Evolutionary conservation across 2,329 filamentous ascomycete genomes (phyloP), one percentile per base, ranked within the genome.

Genomic region (Fusarium denticulatum): DNA sequence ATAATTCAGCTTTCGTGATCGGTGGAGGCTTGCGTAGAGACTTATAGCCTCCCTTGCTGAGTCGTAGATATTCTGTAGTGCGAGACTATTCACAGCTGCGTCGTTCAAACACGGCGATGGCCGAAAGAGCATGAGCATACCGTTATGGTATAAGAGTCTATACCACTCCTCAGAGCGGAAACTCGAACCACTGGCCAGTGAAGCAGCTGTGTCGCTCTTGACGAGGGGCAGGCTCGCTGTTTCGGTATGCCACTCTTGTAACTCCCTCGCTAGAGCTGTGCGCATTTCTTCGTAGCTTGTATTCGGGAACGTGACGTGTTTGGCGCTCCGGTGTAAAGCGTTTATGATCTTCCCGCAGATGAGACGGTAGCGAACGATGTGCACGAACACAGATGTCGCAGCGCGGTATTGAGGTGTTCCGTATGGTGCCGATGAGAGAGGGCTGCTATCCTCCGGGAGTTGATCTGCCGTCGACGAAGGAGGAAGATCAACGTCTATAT

Each of bases 1-100:
- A 46, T 83, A 87, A 71, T 87, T 87, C 63, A 87, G 83, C 50
- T 83, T 83, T 9, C 84, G 79, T 1, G 83, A 84, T 12, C 82
- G 81, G 55, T 86, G 84, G 1, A 87, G 72, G 24, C 80, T 81
- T 2, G 85, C 80, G 58, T 87, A 87, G 0, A 85, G 75, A 4
- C 76, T 80, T 47, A 87, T 85, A 0, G 83, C 77, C 24, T 83
- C 77, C 30, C 81, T 79, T 3, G 84, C 80, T 0, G 84, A 82
- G 22, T 79, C 77, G 50, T 83, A 85, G 20, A 85, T 81, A 28
- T 80, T 80, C 40, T 83, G 82, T 0, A 85, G 69, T 1, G 77
- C 69, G 10, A 69, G 55, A 42, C 76, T 73, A 43, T 80, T 79
- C 32, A 74, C 39, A 12, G 73, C 67, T 9, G 79, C 75, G 22